Percentiles rank a stretch among this genome's conserved stretches.
Conservation (phyloP, 176 grass and related monocot genomes). For the Poa annua region DNA sequence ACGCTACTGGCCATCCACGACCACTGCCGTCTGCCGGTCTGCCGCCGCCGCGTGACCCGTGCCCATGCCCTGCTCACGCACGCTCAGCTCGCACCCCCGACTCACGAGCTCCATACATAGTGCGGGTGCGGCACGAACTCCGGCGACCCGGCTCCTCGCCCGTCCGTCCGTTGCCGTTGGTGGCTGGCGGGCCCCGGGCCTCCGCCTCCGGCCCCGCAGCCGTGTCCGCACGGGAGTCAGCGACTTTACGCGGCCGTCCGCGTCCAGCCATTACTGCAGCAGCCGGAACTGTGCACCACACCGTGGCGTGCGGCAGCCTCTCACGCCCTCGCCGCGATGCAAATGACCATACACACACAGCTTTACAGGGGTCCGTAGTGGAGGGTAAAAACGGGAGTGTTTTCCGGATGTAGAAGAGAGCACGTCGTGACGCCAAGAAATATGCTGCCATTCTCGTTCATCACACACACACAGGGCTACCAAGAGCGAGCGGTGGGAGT, state of each 20-base stretch:
- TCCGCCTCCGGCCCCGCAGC: background rate
- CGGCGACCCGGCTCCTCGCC: background rate
- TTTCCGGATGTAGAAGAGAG: background rate
- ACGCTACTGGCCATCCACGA: background rate
- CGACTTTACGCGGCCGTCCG: background rate
- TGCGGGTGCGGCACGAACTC: background rate
- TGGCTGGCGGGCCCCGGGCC: background rate
- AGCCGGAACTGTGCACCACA: background rate
- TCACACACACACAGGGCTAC: background rate
- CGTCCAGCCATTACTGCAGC: background rate
- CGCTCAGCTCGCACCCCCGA: background rate
- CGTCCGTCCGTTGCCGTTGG: constrained; percentile 19
- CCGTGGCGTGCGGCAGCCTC: background rate
- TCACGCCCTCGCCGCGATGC: background rate
- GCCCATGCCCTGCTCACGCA: constrained; percentile 10
- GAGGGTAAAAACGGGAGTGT: background rate
- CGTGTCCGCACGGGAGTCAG: background rate
- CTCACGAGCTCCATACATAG: background rate
- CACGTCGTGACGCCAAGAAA: no score
- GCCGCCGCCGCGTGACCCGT: background rate
- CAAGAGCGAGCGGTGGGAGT: no score
- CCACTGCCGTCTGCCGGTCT: no score
- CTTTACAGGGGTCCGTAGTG: no score
- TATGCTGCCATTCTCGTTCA: no score
- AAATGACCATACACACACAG: background rate